These are phyloP conservation scores for Aspergillus haitiensis DNA, from an alignment of 495 filamentous ascomycete genomes.

Conservation along the genomic window DNA sequence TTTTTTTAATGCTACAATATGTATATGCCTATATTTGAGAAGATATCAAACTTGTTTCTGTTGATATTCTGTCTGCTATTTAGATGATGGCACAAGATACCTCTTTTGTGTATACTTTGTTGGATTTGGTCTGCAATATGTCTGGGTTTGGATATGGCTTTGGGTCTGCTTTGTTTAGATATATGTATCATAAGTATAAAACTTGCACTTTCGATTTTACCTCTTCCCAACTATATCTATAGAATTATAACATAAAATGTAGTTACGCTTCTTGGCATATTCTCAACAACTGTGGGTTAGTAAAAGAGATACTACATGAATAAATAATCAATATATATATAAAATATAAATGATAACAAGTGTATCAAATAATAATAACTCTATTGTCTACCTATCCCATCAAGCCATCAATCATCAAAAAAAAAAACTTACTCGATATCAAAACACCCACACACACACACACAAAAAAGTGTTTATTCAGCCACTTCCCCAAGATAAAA, in stretches of 20 bases:
- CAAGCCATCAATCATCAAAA: conserved; percentile 4
- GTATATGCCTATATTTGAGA: neutral
- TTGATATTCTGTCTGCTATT: neutral
- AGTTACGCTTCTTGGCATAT: neutral
- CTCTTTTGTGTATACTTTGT: neutral
- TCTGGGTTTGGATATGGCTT: neutral
- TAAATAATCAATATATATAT: neutral
- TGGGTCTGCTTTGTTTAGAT: neutral
- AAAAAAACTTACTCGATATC: conserved; percentile 2
- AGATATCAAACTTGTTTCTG: neutral
- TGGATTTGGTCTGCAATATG: neutral
- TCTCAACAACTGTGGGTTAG: too few relatives aligned
- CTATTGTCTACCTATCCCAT: conserved; percentile 4
- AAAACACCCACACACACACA: conserved; percentile 5
- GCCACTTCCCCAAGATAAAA: neutral
- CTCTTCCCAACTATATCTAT: neutral
- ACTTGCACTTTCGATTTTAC: neutral
- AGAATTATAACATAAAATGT: neutral
- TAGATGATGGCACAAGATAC: neutral
- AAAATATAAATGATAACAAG: neutral
- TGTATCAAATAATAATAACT: neutral
- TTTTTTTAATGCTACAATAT: neutral
- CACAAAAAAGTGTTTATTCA: conserved; percentile 8
- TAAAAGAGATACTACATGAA: neutral
- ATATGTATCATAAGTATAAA: neutral